Percentiles rank a stretch among this genome's conserved stretches.
Conservation (phyloP, 495 filamentous ascomycete genomes). For the Pyrenula massariospora region DNA sequence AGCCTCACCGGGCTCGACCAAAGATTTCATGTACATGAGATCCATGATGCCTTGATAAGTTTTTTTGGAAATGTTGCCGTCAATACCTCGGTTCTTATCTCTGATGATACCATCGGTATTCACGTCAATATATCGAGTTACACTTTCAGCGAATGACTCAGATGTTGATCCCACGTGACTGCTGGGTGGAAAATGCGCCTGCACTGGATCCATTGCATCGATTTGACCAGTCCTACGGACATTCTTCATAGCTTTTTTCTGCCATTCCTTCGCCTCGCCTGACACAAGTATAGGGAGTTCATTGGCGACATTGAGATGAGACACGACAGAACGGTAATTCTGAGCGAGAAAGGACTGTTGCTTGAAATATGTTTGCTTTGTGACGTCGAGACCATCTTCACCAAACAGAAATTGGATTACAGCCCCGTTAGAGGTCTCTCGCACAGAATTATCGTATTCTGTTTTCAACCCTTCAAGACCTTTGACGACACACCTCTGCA, state of each 20-base stretch:
- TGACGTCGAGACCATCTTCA: conserved; percentile 89
- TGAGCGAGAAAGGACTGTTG: conserved; percentile 84
- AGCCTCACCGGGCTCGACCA: conserved; percentile 95
- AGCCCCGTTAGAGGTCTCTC: conserved; percentile 77
- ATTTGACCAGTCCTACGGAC: conserved; percentile 56
- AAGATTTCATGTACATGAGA: conserved; percentile 83
- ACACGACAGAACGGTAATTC: conserved; percentile 52
- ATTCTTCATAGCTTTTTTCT: conserved; percentile 71
- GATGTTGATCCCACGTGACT: conserved; percentile 76
- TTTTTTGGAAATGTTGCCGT: conserved; percentile 50
- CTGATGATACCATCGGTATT: conserved; percentile 68
- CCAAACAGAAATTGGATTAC: conserved; percentile 94
- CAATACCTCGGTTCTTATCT: conserved; percentile 56
- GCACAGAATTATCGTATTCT: conserved; percentile 85
- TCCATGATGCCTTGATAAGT: conserved; percentile 73
- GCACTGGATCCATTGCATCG: conserved; percentile 64
- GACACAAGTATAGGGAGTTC: conserved; percentile 32
- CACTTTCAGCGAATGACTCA: conserved; percentile 62
- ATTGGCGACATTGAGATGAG: conserved; percentile 37
- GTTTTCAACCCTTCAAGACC: conserved; percentile 94
- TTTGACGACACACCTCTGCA: conserved; percentile 97
- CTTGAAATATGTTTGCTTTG: conserved; percentile 82
- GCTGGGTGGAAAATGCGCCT: conserved; percentile 61
- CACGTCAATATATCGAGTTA: conserved; percentile 61
- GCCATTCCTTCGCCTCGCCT: conserved; percentile 32